phyloP scores from a whole-genome alignment of 257 asterid genomes.

The Ophiorrhiza pumila region DNA sequence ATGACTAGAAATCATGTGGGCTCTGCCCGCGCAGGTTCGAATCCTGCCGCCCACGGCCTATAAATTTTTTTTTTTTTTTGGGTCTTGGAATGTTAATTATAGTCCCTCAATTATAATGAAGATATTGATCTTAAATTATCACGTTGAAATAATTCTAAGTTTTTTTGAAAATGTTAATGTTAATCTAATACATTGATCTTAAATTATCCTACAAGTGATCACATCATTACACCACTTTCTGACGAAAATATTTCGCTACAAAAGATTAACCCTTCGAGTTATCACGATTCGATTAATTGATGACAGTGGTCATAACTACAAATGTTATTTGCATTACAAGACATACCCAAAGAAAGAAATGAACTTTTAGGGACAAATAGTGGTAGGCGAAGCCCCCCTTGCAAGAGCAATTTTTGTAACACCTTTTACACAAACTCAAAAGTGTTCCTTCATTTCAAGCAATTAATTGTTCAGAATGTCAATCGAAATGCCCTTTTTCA shows the following conservation, averaged over 20 bases:
- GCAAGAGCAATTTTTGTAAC: background rate
- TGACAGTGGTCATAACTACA: background rate
- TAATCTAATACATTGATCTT: no score
- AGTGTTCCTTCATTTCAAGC: background rate
- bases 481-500: background rate
- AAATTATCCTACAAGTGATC: no score
- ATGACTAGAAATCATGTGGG: slow-evolving; percentile 99
- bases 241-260: background rate
- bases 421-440: background rate
- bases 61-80: no score
- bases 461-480: background rate
- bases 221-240: background rate
- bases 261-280: background rate
- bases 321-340: no score
- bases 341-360: no score
- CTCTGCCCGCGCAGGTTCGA: slow-evolving; percentile 31
- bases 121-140: background rate
- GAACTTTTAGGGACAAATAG: background rate
- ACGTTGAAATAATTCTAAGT: no score
- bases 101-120: background rate
- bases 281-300: no score
- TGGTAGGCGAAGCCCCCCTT: background rate
- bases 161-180: no score
- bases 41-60: slow-evolving; percentile 18
- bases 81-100: background rate